Percentiles rank a stretch among this genome's conserved stretches.
phyloP scores from a whole-genome alignment of 1,284 basidiomycete genomes.

The Irpex lacteus region DNA sequence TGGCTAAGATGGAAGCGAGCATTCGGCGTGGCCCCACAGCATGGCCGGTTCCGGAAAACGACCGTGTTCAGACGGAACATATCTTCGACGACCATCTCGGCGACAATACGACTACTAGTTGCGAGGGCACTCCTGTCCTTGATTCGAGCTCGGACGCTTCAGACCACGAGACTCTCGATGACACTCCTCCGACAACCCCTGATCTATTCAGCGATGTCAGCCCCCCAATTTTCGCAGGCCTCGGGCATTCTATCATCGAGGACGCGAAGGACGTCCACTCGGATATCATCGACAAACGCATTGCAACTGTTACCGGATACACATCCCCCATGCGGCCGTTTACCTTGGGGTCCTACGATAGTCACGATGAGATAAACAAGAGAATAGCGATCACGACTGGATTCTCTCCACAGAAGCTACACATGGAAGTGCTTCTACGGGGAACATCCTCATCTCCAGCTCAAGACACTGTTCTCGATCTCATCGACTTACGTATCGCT shows the following conservation, averaged over 20 bases:
- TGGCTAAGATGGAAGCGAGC: background rate
- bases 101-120: too few relatives aligned
- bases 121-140: background rate
- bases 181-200: background rate
- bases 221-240: background rate
- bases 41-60: too few relatives aligned
- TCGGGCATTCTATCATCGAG: background rate
- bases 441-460: background rate
- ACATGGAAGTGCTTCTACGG: background rate
- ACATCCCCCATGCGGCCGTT: background rate
- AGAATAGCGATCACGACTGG: background rate
- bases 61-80: background rate
- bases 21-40: background rate
- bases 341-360: background rate
- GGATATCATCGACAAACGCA: background rate
- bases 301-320: background rate
- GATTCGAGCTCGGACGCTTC: background rate
- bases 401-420: background rate
- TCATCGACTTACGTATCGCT: background rate
- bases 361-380: background rate
- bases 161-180: background rate
- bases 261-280: background rate
- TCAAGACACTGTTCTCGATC: background rate
- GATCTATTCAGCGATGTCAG: background rate
- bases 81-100: background rate